These are phyloP conservation scores for Mycena epipterygia DNA, from an alignment of 768 basidiomycete genomes.

Conservation along the genomic window DNA sequence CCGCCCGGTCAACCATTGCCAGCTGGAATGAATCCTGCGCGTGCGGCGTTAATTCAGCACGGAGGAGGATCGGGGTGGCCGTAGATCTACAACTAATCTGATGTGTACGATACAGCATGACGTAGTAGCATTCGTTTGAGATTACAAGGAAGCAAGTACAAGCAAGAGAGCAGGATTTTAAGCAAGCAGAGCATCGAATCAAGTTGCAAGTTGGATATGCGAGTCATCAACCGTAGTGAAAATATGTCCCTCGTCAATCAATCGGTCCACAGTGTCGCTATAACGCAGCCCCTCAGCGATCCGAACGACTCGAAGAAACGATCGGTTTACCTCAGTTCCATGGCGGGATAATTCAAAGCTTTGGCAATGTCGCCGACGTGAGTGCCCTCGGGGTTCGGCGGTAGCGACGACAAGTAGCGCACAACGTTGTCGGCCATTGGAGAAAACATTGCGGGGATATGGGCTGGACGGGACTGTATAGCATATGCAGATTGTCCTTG, in stretches of 20 bases:
- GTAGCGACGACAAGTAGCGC: slow-evolving; percentile 61
- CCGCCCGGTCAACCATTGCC: slow-evolving; percentile 60
- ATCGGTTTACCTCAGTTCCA: slow-evolving; percentile 70
- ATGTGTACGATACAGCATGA: slow-evolving; percentile 35
- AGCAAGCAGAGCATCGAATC: slow-evolving; percentile 13
- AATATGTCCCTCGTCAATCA: slow-evolving; percentile 86
- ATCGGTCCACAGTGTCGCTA: slow-evolving; percentile 79
- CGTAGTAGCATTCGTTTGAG: slow-evolving; percentile 24
- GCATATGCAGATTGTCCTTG: slow-evolving; percentile 48
- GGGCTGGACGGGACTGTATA: slow-evolving; percentile 39
- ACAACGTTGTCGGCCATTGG: slow-evolving; percentile 46
- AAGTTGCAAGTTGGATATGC: slow-evolving; percentile 74
- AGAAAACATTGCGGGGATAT: slow-evolving; percentile 36
- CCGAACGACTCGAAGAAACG: background rate
- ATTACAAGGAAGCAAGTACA: slow-evolving; percentile 23
- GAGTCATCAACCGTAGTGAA: slow-evolving; percentile 88
- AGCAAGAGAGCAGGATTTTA: too few relatives aligned
- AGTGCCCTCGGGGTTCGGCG: slow-evolving; percentile 71
- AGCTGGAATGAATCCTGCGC: slow-evolving; percentile 75
- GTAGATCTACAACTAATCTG: slow-evolving; percentile 13
- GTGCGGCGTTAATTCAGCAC: slow-evolving; percentile 76
- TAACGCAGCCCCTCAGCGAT: background rate
- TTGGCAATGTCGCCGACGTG: slow-evolving; percentile 82
- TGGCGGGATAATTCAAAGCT: slow-evolving; percentile 69
- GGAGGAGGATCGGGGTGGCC: slow-evolving; percentile 50